Evolutionary conservation across 2,329 filamentous ascomycete genomes (phyloP).

Genomic region (Penicillium glabrum): DNA sequence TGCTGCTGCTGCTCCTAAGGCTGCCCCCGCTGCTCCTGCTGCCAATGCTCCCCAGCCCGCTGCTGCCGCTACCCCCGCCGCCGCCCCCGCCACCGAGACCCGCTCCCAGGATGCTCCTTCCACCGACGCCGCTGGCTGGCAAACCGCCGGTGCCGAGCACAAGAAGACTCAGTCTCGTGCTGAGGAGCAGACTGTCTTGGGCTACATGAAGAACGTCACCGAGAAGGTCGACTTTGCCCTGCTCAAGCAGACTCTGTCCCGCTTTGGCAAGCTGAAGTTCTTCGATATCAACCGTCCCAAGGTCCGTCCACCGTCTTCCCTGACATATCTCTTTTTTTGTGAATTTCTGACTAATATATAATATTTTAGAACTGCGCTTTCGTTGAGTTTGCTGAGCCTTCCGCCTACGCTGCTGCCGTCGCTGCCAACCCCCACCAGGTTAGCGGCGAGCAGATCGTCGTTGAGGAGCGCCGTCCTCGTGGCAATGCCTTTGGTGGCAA

Average conservation of each 20-base stretch:
- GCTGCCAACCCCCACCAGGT: constrained; percentile 83
- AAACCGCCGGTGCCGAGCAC: constrained; percentile 75
- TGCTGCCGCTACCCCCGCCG: constrained; percentile 34
- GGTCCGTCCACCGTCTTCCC: constrained; percentile 53
- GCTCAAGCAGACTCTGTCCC: constrained; percentile 68
- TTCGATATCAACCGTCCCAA: constrained; percentile 69
- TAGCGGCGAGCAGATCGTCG: constrained; percentile 75
- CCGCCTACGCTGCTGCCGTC: constrained; percentile 80
- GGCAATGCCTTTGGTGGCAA: constrained; percentile 68
- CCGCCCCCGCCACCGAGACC: constrained; percentile 37
- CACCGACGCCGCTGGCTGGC: constrained; percentile 71
- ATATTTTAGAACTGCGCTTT: constrained; percentile 85
- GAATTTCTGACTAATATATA: not conserved
- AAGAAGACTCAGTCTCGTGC: constrained; percentile 78
- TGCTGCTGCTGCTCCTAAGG: constrained; percentile 27
- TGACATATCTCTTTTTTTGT: not conserved
- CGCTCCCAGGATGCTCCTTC: constrained; percentile 77
- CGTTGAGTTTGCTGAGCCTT: constrained; percentile 81
- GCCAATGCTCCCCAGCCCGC: constrained; percentile 34
- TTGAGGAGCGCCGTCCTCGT: constrained; percentile 87
- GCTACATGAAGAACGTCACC: constrained; percentile 94
- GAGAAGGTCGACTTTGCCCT: constrained; percentile 78
- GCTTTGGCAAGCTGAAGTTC: constrained; percentile 65
- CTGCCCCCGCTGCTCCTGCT: constrained; percentile 18
- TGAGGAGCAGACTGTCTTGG: constrained; percentile 75